phyloP scores from a whole-genome alignment of 75 land plant species.

The Larix kaempferi region DNA sequence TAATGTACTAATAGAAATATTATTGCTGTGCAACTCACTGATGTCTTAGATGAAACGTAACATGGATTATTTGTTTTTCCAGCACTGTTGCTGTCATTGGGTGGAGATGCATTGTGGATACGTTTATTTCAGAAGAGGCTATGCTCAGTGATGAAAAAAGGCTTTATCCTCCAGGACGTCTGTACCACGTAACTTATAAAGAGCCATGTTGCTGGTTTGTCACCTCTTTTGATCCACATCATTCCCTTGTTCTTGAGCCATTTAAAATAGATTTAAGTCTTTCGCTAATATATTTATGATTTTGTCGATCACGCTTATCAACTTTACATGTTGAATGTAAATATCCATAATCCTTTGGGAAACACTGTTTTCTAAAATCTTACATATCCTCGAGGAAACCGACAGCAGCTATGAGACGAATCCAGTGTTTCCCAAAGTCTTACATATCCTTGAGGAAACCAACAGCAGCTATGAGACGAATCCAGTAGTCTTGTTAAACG shows the following conservation, averaged over 20 bases:
- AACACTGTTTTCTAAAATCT: neutral
- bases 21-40: neutral
- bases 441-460: neutral
- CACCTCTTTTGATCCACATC: constrained; percentile 7
- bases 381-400: neutral
- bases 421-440: neutral
- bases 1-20: neutral
- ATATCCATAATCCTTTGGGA: neutral
- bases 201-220: constrained; percentile 17
- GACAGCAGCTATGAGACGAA: neutral
- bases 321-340: neutral
- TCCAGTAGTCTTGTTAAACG: neutral
- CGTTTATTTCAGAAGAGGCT: constrained; percentile 4
- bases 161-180: constrained; percentile 35
- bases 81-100: constrained; percentile 16
- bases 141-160: constrained; percentile 17
- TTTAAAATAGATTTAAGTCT: neutral
- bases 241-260: constrained; percentile 5
- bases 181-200: constrained; percentile 37
- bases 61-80: neutral
- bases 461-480: neutral
- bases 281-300: no score
- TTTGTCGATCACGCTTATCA: no score
- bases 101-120: constrained; percentile 16
- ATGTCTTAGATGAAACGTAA: neutral